Percentiles rank a stretch among this genome's conserved stretches.
These are phyloP conservation scores for Ceratopteris richardii DNA, from an alignment of 75 land plant species.

Conservation along the genomic window DNA sequence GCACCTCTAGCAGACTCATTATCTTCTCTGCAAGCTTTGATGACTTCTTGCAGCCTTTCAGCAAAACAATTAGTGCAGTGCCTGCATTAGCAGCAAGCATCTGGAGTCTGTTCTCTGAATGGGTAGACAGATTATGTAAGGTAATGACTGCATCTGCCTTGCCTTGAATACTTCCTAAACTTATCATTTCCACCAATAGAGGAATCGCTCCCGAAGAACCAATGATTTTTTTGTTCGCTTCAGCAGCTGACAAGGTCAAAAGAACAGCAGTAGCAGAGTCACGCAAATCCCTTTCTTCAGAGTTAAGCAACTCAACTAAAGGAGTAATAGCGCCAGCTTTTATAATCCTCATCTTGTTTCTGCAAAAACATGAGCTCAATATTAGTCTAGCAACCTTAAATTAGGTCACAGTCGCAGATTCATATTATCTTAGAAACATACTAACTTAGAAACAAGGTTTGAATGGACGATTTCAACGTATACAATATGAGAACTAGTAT, in stretches of 20 bases:
- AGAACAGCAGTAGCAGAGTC: slow-evolving; percentile 60
- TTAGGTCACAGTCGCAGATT: no score
- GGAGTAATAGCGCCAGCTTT: slow-evolving; percentile 49
- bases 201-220: slow-evolving; percentile 47
- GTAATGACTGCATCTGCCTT: slow-evolving; percentile 68
- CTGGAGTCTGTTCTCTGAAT: slow-evolving; percentile 13
- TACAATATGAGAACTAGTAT: no score
- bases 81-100: slow-evolving; percentile 35
- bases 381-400: no score
- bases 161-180: slow-evolving; percentile 35
- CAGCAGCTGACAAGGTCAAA: slow-evolving; percentile 48
- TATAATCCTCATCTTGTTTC: slow-evolving; percentile 56
- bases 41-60: slow-evolving; percentile 52
- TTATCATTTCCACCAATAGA: slow-evolving; percentile 50
- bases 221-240: slow-evolving; percentile 41
- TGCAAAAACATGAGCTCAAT: no score
- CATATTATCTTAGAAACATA: no score
- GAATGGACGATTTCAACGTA: no score
- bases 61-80: slow-evolving; percentile 33
- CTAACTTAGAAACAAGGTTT: no score
- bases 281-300: slow-evolving; percentile 24
- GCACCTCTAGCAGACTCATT: slow-evolving; percentile 42
- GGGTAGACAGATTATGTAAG: slow-evolving; percentile 48
- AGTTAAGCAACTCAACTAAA: slow-evolving; percentile 48
- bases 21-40: slow-evolving; percentile 60